Percentiles rank a stretch among this genome's conserved stretches.
phyloP scores from a whole-genome alignment of 345 rosid species.

The Brassica juncea region DNA sequence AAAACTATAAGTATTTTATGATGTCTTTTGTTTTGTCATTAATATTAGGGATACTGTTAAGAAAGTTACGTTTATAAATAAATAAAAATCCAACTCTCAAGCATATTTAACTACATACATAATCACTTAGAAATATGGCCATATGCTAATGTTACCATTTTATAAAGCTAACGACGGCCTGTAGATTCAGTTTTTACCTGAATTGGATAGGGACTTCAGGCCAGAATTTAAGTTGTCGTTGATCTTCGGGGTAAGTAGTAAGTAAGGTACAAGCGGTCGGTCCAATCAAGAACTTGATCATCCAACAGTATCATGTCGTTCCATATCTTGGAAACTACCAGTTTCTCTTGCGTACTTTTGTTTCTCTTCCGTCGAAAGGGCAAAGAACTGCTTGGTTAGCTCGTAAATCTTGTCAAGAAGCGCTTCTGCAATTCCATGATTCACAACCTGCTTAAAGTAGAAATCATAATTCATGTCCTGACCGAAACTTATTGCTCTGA shows the following conservation, averaged over 20 bases:
- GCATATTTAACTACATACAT: too few species aligned
- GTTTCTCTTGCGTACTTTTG: constrained; percentile 51
- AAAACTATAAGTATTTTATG: too few species aligned
- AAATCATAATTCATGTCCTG: not conserved
- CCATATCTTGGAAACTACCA: constrained; percentile 65
- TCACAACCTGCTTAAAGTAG: constrained; percentile 43
- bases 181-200: constrained; percentile 40
- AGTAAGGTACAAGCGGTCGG: constrained; percentile 53
- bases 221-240: constrained; percentile 52
- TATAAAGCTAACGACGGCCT: too few species aligned
- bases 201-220: constrained; percentile 55
- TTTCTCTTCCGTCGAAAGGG: constrained; percentile 57
- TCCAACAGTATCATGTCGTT: constrained; percentile 57
- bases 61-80: too few species aligned
- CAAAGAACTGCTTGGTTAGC: constrained; percentile 53
- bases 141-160: too few species aligned
- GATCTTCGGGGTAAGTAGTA: constrained; percentile 47
- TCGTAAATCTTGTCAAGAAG: constrained; percentile 52
- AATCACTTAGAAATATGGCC: too few species aligned
- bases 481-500: not conserved
- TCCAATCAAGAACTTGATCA: constrained; percentile 73
- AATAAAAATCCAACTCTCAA: too few species aligned
- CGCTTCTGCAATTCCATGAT: constrained; percentile 58
- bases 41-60: too few species aligned
- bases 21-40: too few species aligned